phyloP scores from a whole-genome alignment of 75 land plant species.

The Larix kaempferi region DNA sequence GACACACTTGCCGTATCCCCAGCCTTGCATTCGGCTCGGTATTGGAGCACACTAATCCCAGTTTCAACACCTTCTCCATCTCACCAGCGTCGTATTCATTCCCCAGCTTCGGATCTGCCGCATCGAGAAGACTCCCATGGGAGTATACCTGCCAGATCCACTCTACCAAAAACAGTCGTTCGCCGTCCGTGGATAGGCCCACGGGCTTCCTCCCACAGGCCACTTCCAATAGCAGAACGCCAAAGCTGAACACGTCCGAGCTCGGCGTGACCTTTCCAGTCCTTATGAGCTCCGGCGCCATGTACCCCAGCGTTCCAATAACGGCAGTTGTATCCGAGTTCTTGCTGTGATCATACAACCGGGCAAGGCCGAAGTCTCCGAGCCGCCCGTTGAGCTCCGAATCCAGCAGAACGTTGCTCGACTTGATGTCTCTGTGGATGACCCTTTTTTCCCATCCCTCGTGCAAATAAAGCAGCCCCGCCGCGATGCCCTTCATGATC shows the following conservation, averaged over 20 bases:
- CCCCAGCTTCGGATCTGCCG: conserved; percentile 15
- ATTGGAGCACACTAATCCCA: conserved; percentile 26
- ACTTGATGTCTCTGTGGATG: conserved; percentile 22
- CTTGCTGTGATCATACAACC: conserved; percentile 10
- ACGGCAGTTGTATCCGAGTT: conserved; percentile 1
- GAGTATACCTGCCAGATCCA: conserved; percentile 16
- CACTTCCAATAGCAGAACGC: conserved; percentile 18
- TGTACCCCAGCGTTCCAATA: conserved; percentile 15
- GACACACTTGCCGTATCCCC: conserved; percentile 19
- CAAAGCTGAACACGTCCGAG: conserved; percentile 24
- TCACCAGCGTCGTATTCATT: conserved; percentile 7
- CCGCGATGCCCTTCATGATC: conserved; percentile 17
- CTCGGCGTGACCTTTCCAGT: conserved; percentile 15
- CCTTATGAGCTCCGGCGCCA: conserved; percentile 11
- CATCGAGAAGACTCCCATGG: neutral
- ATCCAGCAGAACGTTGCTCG: conserved; percentile 24
- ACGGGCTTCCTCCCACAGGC: conserved; percentile 26
- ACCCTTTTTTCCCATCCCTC: conserved; percentile 16
- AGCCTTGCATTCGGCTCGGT: conserved; percentile 4
- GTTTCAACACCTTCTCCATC: conserved; percentile 12
- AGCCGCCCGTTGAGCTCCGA: conserved; percentile 8
- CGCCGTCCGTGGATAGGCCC: neutral
- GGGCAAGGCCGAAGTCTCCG: conserved; percentile 26
- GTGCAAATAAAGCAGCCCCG: conserved; percentile 15
- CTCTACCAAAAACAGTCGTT: conserved; percentile 9